Evolutionary conservation across 306 rosid species (phyloP), one percentile per base, ranked within the genome.

Genomic region (Abrus pulchellus): DNA sequence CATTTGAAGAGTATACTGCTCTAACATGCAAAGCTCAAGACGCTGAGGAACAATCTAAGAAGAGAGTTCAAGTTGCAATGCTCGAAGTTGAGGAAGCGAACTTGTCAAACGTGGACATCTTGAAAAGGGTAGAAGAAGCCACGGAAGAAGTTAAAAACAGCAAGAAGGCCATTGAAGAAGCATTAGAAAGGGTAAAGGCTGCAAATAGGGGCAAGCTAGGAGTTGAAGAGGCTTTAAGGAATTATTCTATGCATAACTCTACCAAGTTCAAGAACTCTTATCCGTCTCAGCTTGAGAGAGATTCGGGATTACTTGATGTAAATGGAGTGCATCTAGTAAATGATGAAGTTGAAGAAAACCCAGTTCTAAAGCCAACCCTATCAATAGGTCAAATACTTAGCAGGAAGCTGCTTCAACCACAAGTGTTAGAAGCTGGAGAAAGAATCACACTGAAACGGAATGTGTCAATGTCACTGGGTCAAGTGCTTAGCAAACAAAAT

Each of bases 361-460:
- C 93, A 0, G 88, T 90, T 64, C 83, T 90, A 79, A 93, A 83
- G 86, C 90, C 98, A 52, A 86, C 94, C 28, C 71, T 92, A 53
- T 96, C 98, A 1, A 93, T 92, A 7, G 97, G 99, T 76, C 97
- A 96, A 73, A 92, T 96, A 50, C 88, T 96, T 41, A 96, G 97
- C 86, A 74, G 84, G 82, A 92, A 96, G 86, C 85, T 96, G 71
- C 87, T 90, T 67, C 63, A 82, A 38, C 90, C 97, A 0, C 92
- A 87, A 40, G 89, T 89, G 74, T 74, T 82, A 72, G 97, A 91
- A 83, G 75, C 76, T 0, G 55, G 82, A 0, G 95, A 82, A 74
- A 83, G 82, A 84, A 79, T 20, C 77, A 70, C 84, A 0, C 86
- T 57, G 78, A 89, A 84, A 82, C 83, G 82, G 62, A 93, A 90